Evolutionary conservation across 352 stramenopile genomes (phyloP), one percentile per base, ranked within the genome.

Genomic region (Phytophthora pseudosyringae): DNA sequence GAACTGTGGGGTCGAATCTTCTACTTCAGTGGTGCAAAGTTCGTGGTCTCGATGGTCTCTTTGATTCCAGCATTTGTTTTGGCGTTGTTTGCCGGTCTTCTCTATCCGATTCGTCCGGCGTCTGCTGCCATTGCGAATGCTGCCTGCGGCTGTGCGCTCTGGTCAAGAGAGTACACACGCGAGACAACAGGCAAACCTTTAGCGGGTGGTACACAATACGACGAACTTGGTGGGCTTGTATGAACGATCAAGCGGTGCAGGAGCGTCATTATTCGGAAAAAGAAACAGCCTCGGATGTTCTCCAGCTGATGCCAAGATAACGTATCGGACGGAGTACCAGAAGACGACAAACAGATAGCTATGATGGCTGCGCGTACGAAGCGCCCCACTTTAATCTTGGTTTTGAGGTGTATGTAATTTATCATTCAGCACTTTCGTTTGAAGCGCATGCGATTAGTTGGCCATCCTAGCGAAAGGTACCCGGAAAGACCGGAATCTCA

Each of bases 141-240:
- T 61, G 77, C 85, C 3, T 91, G 76, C 26, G 63, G 53, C 13
- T 83, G 71, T 51, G 77, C 68, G 10, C 73, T 93, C 5, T 89
- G 75, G 69, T 89, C 83, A 40, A 65, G 85, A 35, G 80, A 93
- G 44, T 93, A 86, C 67, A 88, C 85, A 50, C 80, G 85, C 31
- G 67, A 72, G 50, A 79, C 76, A 25, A 74, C 85, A 36, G 85
- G 83, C 25, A 91, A 89, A 46, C 64, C 76, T 57, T 75, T 77
- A 33, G 50, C 54, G 25, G 49, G 48, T 15, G 67, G 44, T 13
- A 52, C 43, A 15, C 49, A 71, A 12, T 78, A 71, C 33, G 75
- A 78, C n/a, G 61, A 54, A 12, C 25, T 67, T 21, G 73, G 40
- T 57, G 76, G 66, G 47, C 63, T 84, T 41, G 80, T 89, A 36